Evolutionary conservation across 176 grass and related monocot genomes (phyloP), one percentile per base, ranked within the genome.

Genomic region (Juncus inflexus): DNA sequence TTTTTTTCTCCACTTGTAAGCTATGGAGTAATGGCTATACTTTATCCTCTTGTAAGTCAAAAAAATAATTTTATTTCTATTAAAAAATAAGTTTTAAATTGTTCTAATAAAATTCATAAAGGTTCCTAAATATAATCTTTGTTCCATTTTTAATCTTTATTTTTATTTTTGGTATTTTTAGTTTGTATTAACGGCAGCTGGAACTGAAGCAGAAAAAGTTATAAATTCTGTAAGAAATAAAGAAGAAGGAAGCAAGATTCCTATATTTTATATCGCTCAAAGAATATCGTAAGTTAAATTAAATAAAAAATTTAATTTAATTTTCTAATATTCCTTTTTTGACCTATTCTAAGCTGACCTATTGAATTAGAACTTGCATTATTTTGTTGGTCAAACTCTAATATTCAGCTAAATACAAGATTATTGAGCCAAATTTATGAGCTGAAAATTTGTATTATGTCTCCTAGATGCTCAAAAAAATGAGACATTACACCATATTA

Each of bases 171-270:
- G 6, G 10, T 42, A 63, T 65, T 83, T 86, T 45, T 60, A 91
- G 94, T 91, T 97, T 80, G 92, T 97, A 58, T 73, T 97, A 79
- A 89, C 88, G 55, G 88, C 94, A 72, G 80, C 88, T 70, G 94
- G 94, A 50, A 89, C 85, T 58, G 64, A 74, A 84, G 77, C 50
- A 51, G 82, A 91, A 74, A 56, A 84, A 69, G 77, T 79, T 69
- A 86, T 97, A 70, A 63, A 73, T 86, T 75, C 54, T 42, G 14
- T 65, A 83, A 77, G 63, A n/a, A 84, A 84, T 49, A 77, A 76
- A 83, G 87, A 80, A 66, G 63, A 82, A 70, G 80, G 82, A 66
- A 79, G 73, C 74, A 89, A 87, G 84, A 64, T 99, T 73, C 88
- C 74, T 64, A 68, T 99, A 55, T 99, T 99, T 69, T 89, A 78